Conservation (phyloP, 2,329 filamentous ascomycete species). For the Ambrosiella beaveri region DNA sequence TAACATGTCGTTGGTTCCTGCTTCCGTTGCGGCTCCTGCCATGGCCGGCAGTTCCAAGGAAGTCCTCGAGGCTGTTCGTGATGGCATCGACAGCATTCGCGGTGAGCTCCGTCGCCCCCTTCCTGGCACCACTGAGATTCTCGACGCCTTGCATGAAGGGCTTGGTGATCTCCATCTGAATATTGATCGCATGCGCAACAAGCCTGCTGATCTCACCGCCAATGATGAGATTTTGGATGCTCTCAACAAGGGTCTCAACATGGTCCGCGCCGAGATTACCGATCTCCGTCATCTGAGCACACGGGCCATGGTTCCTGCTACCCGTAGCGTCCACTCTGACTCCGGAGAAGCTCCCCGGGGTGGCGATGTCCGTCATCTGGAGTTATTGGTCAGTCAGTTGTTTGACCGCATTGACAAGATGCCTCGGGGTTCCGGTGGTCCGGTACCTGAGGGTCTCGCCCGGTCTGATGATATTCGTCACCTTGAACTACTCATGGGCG, state of each 20-base stretch:
- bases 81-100: conserved; percentile 57
- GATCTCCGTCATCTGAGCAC: conserved; percentile 45
- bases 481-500: conserved; percentile 65
- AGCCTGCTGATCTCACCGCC: conserved; percentile 64
- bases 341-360: neutral
- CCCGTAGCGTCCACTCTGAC: conserved; percentile 27
- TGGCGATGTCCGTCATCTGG: conserved; percentile 9
- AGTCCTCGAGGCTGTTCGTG: conserved; percentile 51
- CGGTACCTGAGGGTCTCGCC: conserved; percentile 19
- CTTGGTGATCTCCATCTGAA: conserved; percentile 59
- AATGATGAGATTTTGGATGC: conserved; percentile 83
- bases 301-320: conserved; percentile 36
- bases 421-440: conserved; percentile 15
- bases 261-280: conserved; percentile 62
- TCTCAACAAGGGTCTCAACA: conserved; percentile 63
- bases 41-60: conserved; percentile 29
- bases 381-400: conserved; percentile 8
- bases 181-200: conserved; percentile 62
- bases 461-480: conserved; percentile 68
- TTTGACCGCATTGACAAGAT: conserved; percentile 9
- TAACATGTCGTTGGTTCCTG: conserved; percentile 49
- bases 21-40: conserved; percentile 22
- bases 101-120: conserved; percentile 53
- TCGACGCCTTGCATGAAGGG: conserved; percentile 80
- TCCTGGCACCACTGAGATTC: conserved; percentile 65